phyloP scores from a whole-genome alignment of 495 filamentous ascomycete genomes.

The Neurospora sp. region DNA sequence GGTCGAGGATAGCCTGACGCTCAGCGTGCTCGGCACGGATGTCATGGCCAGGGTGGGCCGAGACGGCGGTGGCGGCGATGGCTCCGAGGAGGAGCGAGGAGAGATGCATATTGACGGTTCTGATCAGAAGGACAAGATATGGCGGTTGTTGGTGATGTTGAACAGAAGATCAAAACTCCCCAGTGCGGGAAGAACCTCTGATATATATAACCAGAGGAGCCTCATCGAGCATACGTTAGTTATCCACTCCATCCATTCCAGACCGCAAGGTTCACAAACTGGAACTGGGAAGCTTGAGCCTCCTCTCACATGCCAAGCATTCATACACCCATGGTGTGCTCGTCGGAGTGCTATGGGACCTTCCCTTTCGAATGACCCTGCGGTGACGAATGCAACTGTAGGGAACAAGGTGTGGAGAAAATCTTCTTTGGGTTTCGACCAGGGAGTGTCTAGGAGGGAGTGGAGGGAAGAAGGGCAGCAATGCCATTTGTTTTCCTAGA shows the following conservation, averaged over 20 bases:
- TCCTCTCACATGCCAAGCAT: background rate
- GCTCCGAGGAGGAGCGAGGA: slow-evolving; percentile 4
- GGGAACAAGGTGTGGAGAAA: background rate
- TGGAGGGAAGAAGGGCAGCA: background rate
- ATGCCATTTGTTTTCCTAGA: background rate
- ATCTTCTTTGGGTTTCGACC: background rate
- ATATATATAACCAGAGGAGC: background rate
- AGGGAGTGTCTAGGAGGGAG: background rate
- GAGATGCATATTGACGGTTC: slow-evolving; percentile 10
- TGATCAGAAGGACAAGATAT: background rate
- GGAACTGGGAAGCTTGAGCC: background rate
- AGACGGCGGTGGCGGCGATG: slow-evolving; percentile 9
- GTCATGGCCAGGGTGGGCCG: slow-evolving; percentile 42
- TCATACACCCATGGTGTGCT: background rate
- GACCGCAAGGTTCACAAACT: background rate
- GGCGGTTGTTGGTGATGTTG: background rate
- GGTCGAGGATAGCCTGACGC: slow-evolving; percentile 33
- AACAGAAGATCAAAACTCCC: background rate
- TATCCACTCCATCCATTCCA: background rate
- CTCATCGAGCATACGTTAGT: background rate
- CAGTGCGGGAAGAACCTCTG: background rate
- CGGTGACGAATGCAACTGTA: background rate
- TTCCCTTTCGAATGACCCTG: background rate
- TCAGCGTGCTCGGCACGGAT: slow-evolving; percentile 34
- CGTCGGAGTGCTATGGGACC: background rate